These are phyloP conservation scores for Paraconiothyrium sp. DNA, from an alignment of 2,329 filamentous ascomycete genomes.

Conservation along the genomic window DNA sequence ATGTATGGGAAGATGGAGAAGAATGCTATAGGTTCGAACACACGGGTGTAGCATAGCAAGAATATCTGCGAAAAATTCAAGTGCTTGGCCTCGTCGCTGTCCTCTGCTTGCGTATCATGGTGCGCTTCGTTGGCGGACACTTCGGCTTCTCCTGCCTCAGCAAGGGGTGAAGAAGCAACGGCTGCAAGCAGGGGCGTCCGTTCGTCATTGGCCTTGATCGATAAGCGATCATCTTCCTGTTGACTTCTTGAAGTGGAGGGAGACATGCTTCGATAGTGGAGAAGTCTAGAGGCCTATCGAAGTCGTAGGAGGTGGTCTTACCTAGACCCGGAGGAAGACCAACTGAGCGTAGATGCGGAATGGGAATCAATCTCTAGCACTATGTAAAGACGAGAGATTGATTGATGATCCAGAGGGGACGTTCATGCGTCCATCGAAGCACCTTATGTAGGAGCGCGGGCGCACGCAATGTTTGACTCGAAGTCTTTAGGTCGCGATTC, in stretches of 20 bases:
- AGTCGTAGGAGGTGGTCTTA: background rate
- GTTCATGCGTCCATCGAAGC: background rate
- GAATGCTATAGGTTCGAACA: constrained; percentile 82
- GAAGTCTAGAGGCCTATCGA: background rate
- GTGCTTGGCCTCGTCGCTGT: constrained; percentile 33
- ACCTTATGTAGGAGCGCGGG: background rate
- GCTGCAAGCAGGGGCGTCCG: constrained; percentile 40
- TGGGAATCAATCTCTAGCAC: background rate
- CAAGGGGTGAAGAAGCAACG: constrained; percentile 27
- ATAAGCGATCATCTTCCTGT: background rate
- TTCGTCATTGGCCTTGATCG: constrained; percentile 31
- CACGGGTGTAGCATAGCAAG: constrained; percentile 75
- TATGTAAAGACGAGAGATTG: background rate
- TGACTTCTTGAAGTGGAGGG: background rate
- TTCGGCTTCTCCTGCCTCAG: constrained; percentile 23
- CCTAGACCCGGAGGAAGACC: background rate
- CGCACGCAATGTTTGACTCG: background rate
- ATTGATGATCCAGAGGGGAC: background rate
- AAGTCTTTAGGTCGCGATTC: background rate
- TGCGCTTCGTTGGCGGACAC: constrained; percentile 5
- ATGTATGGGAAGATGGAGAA: constrained; percentile 85
- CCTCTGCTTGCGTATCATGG: constrained; percentile 14
- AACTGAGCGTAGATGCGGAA: background rate
- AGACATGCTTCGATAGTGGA: constrained; percentile 2
- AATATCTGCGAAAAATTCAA: constrained; percentile 66